A percentile compares a stretch with the other conserved stretches of the same genome.
phyloP scores from a whole-genome alignment of 2,329 filamentous ascomycete genomes.

The Purpureocillium lavendulum region DNA sequence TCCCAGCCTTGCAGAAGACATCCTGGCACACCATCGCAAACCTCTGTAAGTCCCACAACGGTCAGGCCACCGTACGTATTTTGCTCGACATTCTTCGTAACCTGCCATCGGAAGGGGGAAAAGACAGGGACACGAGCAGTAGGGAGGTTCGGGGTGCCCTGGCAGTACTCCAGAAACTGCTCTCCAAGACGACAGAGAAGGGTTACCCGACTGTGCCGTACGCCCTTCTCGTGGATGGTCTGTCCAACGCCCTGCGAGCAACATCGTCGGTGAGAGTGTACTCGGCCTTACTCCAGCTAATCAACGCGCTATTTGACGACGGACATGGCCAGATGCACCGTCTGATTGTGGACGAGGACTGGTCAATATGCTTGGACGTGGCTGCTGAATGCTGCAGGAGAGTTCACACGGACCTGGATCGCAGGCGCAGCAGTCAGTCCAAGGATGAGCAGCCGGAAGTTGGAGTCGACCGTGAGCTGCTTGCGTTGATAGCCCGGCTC shows the following conservation, averaged over 20 bases:
- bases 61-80: conserved; percentile 58
- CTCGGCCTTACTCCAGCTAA: conserved; percentile 38
- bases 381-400: conserved; percentile 44
- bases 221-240: conserved; percentile 48
- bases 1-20: conserved; percentile 50
- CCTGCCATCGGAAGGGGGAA: conserved; percentile 33
- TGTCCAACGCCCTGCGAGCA: conserved; percentile 40
- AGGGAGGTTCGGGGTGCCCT: conserved; percentile 55
- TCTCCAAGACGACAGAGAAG: conserved; percentile 50
- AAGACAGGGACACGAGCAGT: conserved; percentile 41
- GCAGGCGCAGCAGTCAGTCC: conserved; percentile 8
- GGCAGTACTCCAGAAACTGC: conserved; percentile 52
- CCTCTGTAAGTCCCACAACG: conserved; percentile 65
- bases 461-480: conserved; percentile 33
- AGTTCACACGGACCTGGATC: conserved; percentile 16
- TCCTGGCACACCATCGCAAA: conserved; percentile 65
- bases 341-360: conserved; percentile 57
- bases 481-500: conserved; percentile 36
- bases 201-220: conserved; percentile 53
- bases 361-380: conserved; percentile 52
- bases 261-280: conserved; percentile 37
- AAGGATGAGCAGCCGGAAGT: conserved; percentile 25
- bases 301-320: conserved; percentile 48
- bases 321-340: conserved; percentile 43
- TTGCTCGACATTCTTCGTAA: conserved; percentile 54